Conservation (phyloP, 768 basidiomycete species). For the Phaeotremella skinneri region DNA sequence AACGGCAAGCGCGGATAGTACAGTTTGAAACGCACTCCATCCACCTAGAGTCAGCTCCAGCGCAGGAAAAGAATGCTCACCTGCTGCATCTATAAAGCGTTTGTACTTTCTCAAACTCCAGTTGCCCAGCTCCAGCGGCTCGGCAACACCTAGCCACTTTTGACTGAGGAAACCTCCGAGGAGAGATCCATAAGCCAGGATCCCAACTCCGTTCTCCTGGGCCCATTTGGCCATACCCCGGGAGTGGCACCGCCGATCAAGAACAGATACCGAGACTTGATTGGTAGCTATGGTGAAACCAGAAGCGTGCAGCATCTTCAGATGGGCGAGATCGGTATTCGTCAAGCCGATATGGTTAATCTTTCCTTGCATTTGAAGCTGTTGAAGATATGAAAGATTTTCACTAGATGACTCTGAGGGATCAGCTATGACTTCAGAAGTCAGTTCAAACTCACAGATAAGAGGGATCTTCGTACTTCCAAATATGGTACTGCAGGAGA, state of each 20-base stretch:
- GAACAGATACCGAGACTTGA: conserved; percentile 16
- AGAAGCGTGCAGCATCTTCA: conserved; percentile 3
- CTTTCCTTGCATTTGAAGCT: conserved; percentile 2
- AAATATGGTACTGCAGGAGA: conserved; percentile 15
- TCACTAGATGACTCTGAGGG: neutral
- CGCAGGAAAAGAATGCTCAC: conserved; percentile 2
- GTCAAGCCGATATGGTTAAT: conserved; percentile 12
- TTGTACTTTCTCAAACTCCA: conserved; percentile 19
- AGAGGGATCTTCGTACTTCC: conserved; percentile 12
- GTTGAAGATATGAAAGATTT: conserved; percentile 1
- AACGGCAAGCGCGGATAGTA: neutral
- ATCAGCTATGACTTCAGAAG: neutral
- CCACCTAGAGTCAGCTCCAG: neutral
- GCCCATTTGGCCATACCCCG: conserved; percentile 10
- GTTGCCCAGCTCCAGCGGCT: conserved; percentile 7
- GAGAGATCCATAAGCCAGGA: conserved; percentile 12
- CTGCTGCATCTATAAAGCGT: conserved; percentile 17
- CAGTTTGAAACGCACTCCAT: conserved; percentile 8
- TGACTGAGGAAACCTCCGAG: conserved; percentile 15
- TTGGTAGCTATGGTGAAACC: conserved; percentile 12
- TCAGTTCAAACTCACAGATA: conserved; percentile 8
- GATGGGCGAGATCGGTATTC: conserved; percentile 16
- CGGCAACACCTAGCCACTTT: conserved; percentile 11
- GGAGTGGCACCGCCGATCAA: conserved; percentile 6
- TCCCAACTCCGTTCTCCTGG: conserved; percentile 8